Evolutionary conservation across 176 grass and related monocot genomes (phyloP).

Genomic region (Oropetium thomaeum): DNA sequence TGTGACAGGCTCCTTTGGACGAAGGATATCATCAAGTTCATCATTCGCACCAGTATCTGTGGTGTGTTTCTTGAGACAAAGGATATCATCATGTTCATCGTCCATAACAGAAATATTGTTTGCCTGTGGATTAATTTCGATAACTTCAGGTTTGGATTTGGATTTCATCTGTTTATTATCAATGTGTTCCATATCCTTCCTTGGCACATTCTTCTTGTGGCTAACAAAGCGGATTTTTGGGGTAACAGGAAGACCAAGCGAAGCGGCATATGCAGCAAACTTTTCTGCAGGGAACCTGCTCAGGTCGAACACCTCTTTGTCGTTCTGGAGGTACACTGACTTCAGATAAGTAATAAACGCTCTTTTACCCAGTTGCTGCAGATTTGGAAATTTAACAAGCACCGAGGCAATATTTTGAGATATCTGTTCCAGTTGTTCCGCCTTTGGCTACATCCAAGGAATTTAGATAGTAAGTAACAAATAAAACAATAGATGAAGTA

Average conservation of each 20-base stretch:
- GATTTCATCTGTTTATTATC: conserved; percentile 13
- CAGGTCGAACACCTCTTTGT: conserved; percentile 79
- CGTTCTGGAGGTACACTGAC: conserved; percentile 58
- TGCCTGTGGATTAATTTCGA: conserved; percentile 18
- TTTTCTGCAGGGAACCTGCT: conserved; percentile 66
- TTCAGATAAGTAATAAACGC: conserved; percentile 85
- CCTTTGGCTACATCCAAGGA: conserved; percentile 56
- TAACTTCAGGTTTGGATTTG: conserved; percentile 27
- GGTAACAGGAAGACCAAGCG: conserved; percentile 69
- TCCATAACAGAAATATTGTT: conserved; percentile 17
- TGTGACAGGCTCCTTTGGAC: conserved; percentile 38
- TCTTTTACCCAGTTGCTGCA: conserved; percentile 81
- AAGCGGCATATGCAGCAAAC: conserved; percentile 72
- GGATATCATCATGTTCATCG: conserved; percentile 61
- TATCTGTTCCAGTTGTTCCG: conserved; percentile 71
- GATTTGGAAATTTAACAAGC: conserved; percentile 66
- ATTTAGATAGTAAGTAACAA: conserved; percentile 2
- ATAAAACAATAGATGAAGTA: conserved; percentile 16
- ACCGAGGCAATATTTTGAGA: conserved; percentile 68
- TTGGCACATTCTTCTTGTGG: conserved; percentile 41
- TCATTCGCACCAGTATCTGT: conserved; percentile 26
- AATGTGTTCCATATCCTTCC: conserved; percentile 17
- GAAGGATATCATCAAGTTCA: conserved; percentile 49
- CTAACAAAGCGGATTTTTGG: conserved; percentile 72
- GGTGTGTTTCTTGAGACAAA: conserved; percentile 51